These are phyloP conservation scores for Pichia sp. DNA, from an alignment of 1,139 yeast genomes.

Conservation along the genomic window DNA sequence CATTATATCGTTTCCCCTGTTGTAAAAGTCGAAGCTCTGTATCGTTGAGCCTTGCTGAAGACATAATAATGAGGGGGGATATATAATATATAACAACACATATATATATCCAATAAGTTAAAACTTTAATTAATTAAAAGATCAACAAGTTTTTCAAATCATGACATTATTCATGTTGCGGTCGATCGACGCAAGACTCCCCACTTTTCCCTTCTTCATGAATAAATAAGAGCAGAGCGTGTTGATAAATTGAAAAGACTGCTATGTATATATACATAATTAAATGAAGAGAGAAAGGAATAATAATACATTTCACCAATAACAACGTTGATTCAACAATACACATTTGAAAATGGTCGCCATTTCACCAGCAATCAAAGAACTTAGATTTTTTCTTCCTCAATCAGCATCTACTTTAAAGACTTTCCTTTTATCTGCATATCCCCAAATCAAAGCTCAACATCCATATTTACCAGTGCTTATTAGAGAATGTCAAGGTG, in stretches of 20 bases:
- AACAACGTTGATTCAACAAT: background rate
- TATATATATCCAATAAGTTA: too few species aligned
- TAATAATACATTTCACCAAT: too few species aligned
- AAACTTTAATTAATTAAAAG: too few species aligned
- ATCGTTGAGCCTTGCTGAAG: conserved; percentile 43
- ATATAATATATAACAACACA: too few species aligned
- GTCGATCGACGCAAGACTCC: conserved; percentile 6
- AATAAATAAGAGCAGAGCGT: background rate
- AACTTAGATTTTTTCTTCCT: conserved; percentile 72
- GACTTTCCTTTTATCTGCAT: conserved; percentile 52
- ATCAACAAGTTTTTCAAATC: too few species aligned
- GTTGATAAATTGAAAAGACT: background rate
- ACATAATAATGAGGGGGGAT: background rate
- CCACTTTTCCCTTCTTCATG: conserved; percentile 2
- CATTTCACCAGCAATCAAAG: conserved; percentile 47
- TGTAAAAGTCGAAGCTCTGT: conserved; percentile 62
- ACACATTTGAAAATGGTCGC: conserved; percentile 7
- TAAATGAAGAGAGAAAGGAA: too few species aligned
- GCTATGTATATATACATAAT: background rate
- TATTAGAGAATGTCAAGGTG: conserved; percentile 69
- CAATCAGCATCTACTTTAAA: conserved; percentile 58
- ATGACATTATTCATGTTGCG: background rate
- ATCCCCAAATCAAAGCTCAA: conserved; percentile 51
- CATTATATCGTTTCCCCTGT: conserved; percentile 40
- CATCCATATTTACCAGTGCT: conserved; percentile 62